A percentile compares a stretch with the other conserved stretches of the same genome.
Evolutionary conservation across 1,284 basidiomycete species (phyloP).

Genomic region (Hortiboletus rubellus): DNA sequence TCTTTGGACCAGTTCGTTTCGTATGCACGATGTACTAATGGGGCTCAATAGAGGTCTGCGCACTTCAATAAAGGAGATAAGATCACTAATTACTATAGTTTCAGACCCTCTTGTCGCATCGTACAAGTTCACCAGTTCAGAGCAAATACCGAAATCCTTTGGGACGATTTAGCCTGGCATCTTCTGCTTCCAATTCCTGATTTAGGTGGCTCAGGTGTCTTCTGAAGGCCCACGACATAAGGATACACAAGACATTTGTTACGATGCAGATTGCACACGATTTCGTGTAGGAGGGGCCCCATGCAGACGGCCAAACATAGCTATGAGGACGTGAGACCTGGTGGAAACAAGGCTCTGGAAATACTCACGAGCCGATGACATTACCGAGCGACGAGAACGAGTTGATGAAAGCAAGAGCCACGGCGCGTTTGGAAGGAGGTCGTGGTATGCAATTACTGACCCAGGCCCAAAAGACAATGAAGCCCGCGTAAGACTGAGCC

Average conservation of each 20-base stretch:
- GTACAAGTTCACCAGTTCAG: slow-evolving; percentile 1
- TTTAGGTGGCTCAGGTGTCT: slow-evolving; percentile 49
- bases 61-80: neutral
- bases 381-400: slow-evolving; percentile 75
- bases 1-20: neutral
- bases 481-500: slow-evolving; percentile 72
- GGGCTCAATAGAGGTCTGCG: neutral
- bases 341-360: slow-evolving; percentile 6
- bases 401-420: slow-evolving; percentile 73
- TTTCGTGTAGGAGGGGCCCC: slow-evolving; percentile 41
- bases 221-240: slow-evolving; percentile 58
- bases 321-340: slow-evolving; percentile 26
- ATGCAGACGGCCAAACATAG: slow-evolving; percentile 43
- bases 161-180: slow-evolving; percentile 39
- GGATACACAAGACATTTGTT: slow-evolving; percentile 44
- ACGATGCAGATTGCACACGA: slow-evolving; percentile 55
- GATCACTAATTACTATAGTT: neutral
- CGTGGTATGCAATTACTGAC: slow-evolving; percentile 65
- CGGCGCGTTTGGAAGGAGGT: slow-evolving; percentile 74
- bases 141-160: slow-evolving; percentile 55
- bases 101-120: neutral
- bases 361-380: slow-evolving; percentile 68
- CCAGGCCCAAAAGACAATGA: slow-evolving; percentile 73
- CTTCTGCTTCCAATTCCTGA: slow-evolving; percentile 43
- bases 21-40: neutral